Conservation (phyloP, 2,329 filamentous ascomycete genomes). For the Tolypocladium cylindrosporum region DNA sequence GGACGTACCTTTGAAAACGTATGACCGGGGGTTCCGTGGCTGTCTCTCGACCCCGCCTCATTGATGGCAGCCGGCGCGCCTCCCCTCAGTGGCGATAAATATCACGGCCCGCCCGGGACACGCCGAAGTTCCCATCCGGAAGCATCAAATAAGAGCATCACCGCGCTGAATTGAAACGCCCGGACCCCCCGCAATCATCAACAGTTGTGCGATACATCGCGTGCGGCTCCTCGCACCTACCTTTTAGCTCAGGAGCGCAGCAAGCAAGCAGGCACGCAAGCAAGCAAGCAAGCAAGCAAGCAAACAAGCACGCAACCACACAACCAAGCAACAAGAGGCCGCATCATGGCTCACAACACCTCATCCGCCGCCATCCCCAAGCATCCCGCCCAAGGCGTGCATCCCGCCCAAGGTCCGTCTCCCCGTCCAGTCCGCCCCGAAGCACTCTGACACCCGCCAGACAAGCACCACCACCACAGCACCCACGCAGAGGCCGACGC, state of each 20-base stretch:
- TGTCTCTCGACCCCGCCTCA: not conserved
- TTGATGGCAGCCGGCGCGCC: not conserved
- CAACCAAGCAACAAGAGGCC: not conserved
- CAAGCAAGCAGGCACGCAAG: not conserved
- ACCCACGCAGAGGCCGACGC: constrained; percentile 11
- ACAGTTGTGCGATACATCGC: not conserved
- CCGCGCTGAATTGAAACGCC: not conserved
- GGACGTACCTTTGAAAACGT: not conserved
- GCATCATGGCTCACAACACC: not conserved
- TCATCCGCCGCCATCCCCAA: not conserved
- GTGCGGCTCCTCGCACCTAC: not conserved
- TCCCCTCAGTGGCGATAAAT: not conserved
- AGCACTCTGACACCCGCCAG: not conserved
- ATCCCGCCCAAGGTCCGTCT: not conserved
- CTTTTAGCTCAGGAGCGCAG: too few species aligned
- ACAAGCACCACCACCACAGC: not conserved
- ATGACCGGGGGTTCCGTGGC: not conserved
- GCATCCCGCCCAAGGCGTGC: not conserved
- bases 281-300: not conserved
- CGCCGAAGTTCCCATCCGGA: too few species aligned
- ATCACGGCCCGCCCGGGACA: not conserved
- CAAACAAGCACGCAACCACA: not conserved
- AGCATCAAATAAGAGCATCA: not conserved
- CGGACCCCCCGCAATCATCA: not conserved
- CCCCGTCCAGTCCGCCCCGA: not conserved